Evolutionary conservation across 495 filamentous ascomycete species (phyloP).

Genomic region (Letharia columbiana): DNA sequence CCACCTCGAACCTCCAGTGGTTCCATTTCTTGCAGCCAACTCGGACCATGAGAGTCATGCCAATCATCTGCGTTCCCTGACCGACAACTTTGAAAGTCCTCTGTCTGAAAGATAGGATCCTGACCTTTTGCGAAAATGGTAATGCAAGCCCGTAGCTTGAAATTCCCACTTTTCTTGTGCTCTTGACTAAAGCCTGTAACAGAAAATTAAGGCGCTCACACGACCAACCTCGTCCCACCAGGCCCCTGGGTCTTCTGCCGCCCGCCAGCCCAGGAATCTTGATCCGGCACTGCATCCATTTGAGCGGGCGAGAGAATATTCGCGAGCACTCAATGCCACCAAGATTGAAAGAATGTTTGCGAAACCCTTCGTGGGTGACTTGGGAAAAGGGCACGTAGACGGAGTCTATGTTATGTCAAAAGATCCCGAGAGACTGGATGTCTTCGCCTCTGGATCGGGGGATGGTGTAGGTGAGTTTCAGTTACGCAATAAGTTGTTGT

Average conservation of each 20-base stretch:
- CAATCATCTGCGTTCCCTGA: background rate
- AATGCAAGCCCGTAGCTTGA: background rate
- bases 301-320: constrained; percentile 88
- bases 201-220: constrained; percentile 92
- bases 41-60: background rate
- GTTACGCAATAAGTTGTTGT: background rate
- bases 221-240: constrained; percentile 69
- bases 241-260: constrained; percentile 65
- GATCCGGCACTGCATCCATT: constrained; percentile 93
- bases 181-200: background rate
- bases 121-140: constrained; percentile 15
- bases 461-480: constrained; percentile 51
- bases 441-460: constrained; percentile 70
- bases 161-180: too few species aligned
- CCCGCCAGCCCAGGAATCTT: constrained; percentile 73
- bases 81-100: background rate
- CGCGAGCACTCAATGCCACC: constrained; percentile 76
- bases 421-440: constrained; percentile 57
- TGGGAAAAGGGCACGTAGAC: constrained; percentile 82
- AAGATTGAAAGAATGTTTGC: constrained; percentile 97
- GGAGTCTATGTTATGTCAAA: constrained; percentile 74
- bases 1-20: background rate
- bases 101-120: background rate
- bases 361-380: constrained; percentile 77
- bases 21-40: background rate